phyloP scores from a whole-genome alignment of 768 basidiomycete genomes.

The Suillus americanus region DNA sequence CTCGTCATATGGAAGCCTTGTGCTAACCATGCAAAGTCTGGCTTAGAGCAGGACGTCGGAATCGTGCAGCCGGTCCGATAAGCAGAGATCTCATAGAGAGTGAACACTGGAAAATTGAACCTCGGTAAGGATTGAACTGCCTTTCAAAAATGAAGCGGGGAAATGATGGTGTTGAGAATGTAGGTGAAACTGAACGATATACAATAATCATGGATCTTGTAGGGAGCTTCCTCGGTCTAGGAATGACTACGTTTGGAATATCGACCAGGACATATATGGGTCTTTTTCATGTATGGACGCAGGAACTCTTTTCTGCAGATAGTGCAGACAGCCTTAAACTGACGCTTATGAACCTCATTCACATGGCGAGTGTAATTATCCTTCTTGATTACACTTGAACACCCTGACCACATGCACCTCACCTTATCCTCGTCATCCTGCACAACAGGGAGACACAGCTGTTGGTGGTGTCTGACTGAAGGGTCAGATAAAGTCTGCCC shows the following conservation, averaged over 20 bases:
- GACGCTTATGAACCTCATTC: not conserved
- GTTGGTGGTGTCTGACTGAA: not conserved
- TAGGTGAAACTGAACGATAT: no score
- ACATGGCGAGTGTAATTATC: not conserved
- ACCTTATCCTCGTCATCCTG: not conserved
- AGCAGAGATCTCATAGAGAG: no score
- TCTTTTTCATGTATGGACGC: not conserved
- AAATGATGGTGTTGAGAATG: no score
- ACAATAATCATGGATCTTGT: no score
- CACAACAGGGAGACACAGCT: not conserved
- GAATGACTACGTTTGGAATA: not conserved
- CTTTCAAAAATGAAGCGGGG: no score
- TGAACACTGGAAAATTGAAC: no score
- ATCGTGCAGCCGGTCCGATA: no score
- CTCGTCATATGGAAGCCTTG: no score
- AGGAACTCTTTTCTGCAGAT: not conserved
- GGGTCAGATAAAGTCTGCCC: not conserved
- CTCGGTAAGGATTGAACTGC: no score
- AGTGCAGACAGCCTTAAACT: not conserved
- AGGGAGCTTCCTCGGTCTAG: not conserved
- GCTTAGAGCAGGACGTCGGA: no score
- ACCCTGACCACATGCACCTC: not conserved
- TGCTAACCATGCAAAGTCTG: no score
- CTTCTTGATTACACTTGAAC: not conserved
- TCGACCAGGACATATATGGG: not conserved